Base-by-base conservation (phyloP, 805 yeast species). In the Brettanomyces sp. region DNA sequence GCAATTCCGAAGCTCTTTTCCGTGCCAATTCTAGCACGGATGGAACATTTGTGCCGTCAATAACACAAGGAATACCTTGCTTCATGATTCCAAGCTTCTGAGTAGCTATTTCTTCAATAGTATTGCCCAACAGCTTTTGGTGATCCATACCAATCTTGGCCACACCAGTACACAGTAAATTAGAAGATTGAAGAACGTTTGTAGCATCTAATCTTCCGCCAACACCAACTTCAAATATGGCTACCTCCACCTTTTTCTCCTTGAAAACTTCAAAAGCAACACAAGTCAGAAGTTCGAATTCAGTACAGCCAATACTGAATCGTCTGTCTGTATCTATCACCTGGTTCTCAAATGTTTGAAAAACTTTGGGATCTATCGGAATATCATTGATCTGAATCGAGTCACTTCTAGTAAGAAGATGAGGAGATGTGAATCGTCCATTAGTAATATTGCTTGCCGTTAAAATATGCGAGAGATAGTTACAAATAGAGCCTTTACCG, bases 141-240 rank as follows among this genome's bases (percentile, higher is more conserved):
- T 91, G 99, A 57, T 91, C 99, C 46, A 87, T 56, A 1, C 91
- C 93, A 22, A 91, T 82, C 57, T 87, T 86, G 4, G 96, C 80
- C 39, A 93, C 82, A 1, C 83, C 95, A 7, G 89, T 76, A 5
- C 35, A 83, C 45, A 30, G 79, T 79, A 13, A 78, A 72, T 43
- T 47, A 4, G 50, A 49, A 0, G 72, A 58, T 9, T 54, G 56
- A 25, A 83, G 60, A 0, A 85, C 85, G 65, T 91, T 91, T 0
- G 99, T 91, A 1, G 97, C 87, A 63, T 91, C 99, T 11, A 79
- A 60, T 38, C 85, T 63, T 0, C 99, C 99, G 2, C 99, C 99
- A 5, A 93, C 67, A 0, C 99, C 99, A 4, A 89, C 97, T 62
- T 91, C 99, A n/a, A 91, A 64, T 1, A 91, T 78, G 0, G 95